Evolutionary conservation across 331 rosid species (phyloP), one percentile per base, ranked within the genome.

Genomic region (Ulmus americana): DNA sequence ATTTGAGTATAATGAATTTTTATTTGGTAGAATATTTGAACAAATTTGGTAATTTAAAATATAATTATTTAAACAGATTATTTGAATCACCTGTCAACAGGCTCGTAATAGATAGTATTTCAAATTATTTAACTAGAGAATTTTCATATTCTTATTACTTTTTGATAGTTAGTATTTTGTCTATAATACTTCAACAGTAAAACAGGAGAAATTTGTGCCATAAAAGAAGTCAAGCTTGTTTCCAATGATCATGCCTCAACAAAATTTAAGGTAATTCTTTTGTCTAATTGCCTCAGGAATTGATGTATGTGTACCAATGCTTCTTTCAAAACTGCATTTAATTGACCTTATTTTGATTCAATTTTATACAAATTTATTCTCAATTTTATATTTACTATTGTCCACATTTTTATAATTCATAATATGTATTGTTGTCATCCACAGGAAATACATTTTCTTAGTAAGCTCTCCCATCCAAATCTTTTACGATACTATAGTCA

Each of bases 181-280:
- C 39, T 58, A 78, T 75, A 64, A 65, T 68, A 75, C 66, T 56
- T 61, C 76, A 74, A 68, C 77, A 91, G 97, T 77, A 86, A 83
- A 81, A 90, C 86, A 39, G 96, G 97, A 57, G 95, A 91, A 79
- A 86, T 91, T 90, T 91, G 97, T 79, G 97, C 97, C 45, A 88
- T 91, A 54, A 91, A 91, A 75, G 95, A 88, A 81, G 96, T 91
- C 61, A 83, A 72, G 83, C 74, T 84, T 77, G 83, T 82, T 58
- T 68, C 78, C 45, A 96, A 91, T 54, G 97, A 91, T 77, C 84
- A 77, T 48, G 64, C 88, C 40, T 81, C 90, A 12, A 83, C 80
- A 76, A 94, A 88, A 82, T 80, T 91, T 74, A 92, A 91, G 87
- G 97, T 91, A 68, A 65, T 16, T 64, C 13, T 61, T 39, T 52